Conservation (phyloP, 2,329 filamentous ascomycete genomes). For the Epicoccum sorghinum region DNA sequence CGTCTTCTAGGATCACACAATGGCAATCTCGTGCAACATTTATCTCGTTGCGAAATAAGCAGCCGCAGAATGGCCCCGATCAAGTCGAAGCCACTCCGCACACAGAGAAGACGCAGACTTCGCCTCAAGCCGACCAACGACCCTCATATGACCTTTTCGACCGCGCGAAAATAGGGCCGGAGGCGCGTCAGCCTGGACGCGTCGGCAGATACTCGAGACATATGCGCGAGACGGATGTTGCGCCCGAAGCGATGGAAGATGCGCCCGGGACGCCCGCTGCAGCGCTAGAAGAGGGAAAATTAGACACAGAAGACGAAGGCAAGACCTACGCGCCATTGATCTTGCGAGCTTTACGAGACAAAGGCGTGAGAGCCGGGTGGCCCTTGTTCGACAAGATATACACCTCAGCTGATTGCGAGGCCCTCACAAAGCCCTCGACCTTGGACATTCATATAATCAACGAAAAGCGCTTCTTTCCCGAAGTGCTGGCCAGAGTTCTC, state of each 20-base stretch:
- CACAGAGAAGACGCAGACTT: background rate
- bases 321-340: constrained; percentile 14
- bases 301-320: background rate
- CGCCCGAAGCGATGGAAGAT: no score
- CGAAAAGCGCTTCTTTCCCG: constrained; percentile 29
- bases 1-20: constrained; percentile 24
- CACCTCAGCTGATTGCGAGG: constrained; percentile 35
- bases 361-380: constrained; percentile 35
- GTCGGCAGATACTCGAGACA: constrained; percentile 28
- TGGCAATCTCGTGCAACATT: constrained; percentile 43
- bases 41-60: constrained; percentile 31
- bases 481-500: constrained; percentile 24
- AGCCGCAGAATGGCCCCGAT: constrained; percentile 15
- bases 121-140: background rate
- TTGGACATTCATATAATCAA: constrained; percentile 27
- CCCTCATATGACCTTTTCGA: constrained; percentile 10
- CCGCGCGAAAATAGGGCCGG: background rate
- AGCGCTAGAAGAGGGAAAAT: background rate
- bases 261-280: background rate
- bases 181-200: background rate
- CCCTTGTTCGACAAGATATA: constrained; percentile 34
- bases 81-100: constrained; percentile 16
- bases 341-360: constrained; percentile 1
- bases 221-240: background rate
- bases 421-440: constrained; percentile 29